A percentile compares a stretch with the other conserved stretches of the same genome.
Conservation (phyloP, 2,329 filamentous ascomycete species). For the Colletotrichum musicola region DNA sequence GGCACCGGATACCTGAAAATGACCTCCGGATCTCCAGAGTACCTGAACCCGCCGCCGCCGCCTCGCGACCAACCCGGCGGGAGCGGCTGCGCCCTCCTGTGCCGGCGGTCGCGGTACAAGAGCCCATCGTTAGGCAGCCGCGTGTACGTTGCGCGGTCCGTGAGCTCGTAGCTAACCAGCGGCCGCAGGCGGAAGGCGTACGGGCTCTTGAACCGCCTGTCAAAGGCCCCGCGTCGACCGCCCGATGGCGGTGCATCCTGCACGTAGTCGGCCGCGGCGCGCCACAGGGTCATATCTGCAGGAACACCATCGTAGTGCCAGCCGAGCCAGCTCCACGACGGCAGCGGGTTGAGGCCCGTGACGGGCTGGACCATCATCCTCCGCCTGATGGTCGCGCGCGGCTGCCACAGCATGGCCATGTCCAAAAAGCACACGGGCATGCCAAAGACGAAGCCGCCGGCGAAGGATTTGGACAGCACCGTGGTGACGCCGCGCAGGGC, state of each 20-base stretch:
- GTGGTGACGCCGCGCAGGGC: constrained; percentile 59
- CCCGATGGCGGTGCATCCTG: constrained; percentile 50
- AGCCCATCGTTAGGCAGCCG: constrained; percentile 54
- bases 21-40: constrained; percentile 55
- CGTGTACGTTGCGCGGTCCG: constrained; percentile 51
- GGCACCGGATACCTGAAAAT: constrained; percentile 59
- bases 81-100: constrained; percentile 45
- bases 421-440: constrained; percentile 62
- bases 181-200: constrained; percentile 55
- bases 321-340: constrained; percentile 62
- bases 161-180: constrained; percentile 55
- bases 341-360: constrained; percentile 45
- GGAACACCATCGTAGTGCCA: constrained; percentile 61
- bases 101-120: constrained; percentile 54
- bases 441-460: constrained; percentile 58
- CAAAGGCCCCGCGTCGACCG: constrained; percentile 46
- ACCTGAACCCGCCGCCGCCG: constrained; percentile 50
- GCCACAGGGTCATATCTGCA: constrained; percentile 57
- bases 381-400: constrained; percentile 56
- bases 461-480: constrained; percentile 55
- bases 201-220: constrained; percentile 51
- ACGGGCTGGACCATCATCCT: constrained; percentile 50
- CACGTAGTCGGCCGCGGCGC: constrained; percentile 58
- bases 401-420: constrained; percentile 59
- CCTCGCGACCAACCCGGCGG: constrained; percentile 56